phyloP scores from a whole-genome alignment of 2,329 filamentous ascomycete species.

The Ophiobolus disseminans region DNA sequence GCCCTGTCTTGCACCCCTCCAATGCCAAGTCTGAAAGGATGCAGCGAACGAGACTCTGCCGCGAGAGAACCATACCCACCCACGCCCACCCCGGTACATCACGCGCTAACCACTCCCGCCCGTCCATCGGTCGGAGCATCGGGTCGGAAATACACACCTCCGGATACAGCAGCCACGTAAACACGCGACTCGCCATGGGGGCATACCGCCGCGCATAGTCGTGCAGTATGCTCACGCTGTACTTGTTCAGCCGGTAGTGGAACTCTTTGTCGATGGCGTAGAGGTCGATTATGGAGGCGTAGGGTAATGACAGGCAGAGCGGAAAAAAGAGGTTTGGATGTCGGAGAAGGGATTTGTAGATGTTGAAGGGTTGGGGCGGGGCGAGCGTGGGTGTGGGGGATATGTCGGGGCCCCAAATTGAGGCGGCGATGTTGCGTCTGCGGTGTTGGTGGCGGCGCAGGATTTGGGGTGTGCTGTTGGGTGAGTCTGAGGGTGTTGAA shows the following conservation, averaged over 20 bases:
- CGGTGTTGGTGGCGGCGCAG: slow-evolving; percentile 33
- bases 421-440: slow-evolving; percentile 26
- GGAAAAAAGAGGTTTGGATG: slow-evolving; percentile 48
- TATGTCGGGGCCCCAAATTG: slow-evolving; percentile 25
- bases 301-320: slow-evolving; percentile 36
- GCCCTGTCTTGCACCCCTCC: slow-evolving; percentile 58
- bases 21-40: slow-evolving; percentile 65
- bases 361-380: slow-evolving; percentile 31
- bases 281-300: slow-evolving; percentile 33
- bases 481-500: background rate
- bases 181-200: slow-evolving; percentile 64
- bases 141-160: slow-evolving; percentile 68
- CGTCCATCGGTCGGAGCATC: slow-evolving; percentile 54
- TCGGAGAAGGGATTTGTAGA: slow-evolving; percentile 44
- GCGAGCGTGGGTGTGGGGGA: background rate
- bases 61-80: slow-evolving; percentile 67
- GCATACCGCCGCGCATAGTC: slow-evolving; percentile 62
- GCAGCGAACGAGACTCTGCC: slow-evolving; percentile 58
- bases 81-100: slow-evolving; percentile 70
- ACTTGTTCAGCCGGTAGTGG: slow-evolving; percentile 54
- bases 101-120: slow-evolving; percentile 35
- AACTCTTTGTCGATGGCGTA: slow-evolving; percentile 51
- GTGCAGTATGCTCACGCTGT: slow-evolving; percentile 63
- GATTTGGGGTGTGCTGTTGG: slow-evolving; percentile 16
- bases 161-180: slow-evolving; percentile 67